These are phyloP conservation scores for Arachis monticola DNA, from an alignment of 331 rosid genomes.

Conservation along the genomic window DNA sequence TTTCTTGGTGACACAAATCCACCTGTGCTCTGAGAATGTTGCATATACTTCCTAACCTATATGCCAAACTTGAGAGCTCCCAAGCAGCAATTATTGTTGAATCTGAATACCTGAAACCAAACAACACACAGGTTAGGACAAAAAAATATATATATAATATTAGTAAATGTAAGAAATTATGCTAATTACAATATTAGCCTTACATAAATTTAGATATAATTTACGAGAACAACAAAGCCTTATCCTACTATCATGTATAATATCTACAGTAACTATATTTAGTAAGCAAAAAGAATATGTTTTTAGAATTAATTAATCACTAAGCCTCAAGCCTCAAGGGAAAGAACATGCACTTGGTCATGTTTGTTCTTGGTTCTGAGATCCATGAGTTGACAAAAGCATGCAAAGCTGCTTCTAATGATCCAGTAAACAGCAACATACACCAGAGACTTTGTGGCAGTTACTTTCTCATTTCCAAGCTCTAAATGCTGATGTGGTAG, in stretches of 20 bases:
- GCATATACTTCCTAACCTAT: constrained; percentile 47
- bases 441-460: constrained; percentile 42
- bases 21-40: constrained; percentile 51
- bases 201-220: too few species aligned
- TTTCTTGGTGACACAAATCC: constrained; percentile 51
- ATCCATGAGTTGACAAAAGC: constrained; percentile 56
- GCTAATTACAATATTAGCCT: too few species aligned
- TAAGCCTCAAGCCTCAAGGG: constrained; percentile 46
- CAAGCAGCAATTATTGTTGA: constrained; percentile 61
- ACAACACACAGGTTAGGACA: too few species aligned
- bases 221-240: too few species aligned
- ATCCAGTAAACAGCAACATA: constrained; percentile 66
- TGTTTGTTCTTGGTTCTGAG: constrained; percentile 47
- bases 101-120: constrained; percentile 59
- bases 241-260: too few species aligned
- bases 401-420: constrained; percentile 59
- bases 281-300: neutral
- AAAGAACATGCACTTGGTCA: constrained; percentile 77
- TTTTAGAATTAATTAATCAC: constrained; percentile 17
- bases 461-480: constrained; percentile 37
- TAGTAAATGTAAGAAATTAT: too few species aligned
- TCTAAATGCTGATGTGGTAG: constrained; percentile 48
- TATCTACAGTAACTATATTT: too few species aligned
- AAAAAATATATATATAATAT: too few species aligned
- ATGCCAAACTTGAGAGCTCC: constrained; percentile 70